Percentiles rank a stretch among this genome's conserved stretches.
phyloP scores from a whole-genome alignment of 495 filamentous ascomycete genomes.

The Aspergillus taichungensis region DNA sequence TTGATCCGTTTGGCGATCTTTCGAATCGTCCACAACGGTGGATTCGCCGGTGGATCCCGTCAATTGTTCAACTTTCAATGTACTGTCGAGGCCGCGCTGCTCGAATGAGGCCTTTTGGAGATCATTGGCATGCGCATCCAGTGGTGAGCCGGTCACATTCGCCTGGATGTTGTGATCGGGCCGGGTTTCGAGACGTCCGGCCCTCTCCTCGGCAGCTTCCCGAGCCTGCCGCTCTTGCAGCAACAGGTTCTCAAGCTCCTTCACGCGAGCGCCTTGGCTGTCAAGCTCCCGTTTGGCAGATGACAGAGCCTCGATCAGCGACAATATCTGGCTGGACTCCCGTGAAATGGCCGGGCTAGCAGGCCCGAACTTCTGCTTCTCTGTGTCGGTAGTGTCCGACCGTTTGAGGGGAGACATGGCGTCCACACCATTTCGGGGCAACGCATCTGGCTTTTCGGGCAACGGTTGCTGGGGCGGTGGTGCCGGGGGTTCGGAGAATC shows the following conservation, averaged over 20 bases:
- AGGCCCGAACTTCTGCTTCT: constrained; percentile 52
- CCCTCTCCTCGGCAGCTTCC: constrained; percentile 72
- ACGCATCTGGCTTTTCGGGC: constrained; percentile 77
- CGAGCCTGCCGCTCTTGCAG: constrained; percentile 72
- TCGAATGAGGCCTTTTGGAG: constrained; percentile 7
- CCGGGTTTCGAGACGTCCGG: constrained; percentile 56
- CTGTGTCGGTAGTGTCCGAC: constrained; percentile 64
- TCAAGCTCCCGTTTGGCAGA: constrained; percentile 74
- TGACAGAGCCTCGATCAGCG: constrained; percentile 72
- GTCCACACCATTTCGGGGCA: constrained; percentile 35
- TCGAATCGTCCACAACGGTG: constrained; percentile 20
- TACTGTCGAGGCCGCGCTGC: constrained; percentile 3
- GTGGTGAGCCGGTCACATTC: constrained; percentile 19
- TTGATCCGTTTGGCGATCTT: constrained; percentile 39
- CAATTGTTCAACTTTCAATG: constrained; percentile 2
- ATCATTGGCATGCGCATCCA: constrained; percentile 23
- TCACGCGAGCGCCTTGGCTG: constrained; percentile 64
- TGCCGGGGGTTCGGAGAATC: constrained; percentile 83
- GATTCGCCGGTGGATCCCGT: constrained; percentile 24
- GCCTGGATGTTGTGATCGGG: constrained; percentile 11
- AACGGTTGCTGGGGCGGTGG: constrained; percentile 87
- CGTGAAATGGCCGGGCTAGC: constrained; percentile 54
- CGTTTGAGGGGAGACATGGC: constrained; percentile 54
- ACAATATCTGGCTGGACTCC: constrained; percentile 65
- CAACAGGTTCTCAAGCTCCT: constrained; percentile 71